Base-by-base conservation (phyloP, 1,284 basidiomycete genomes). In the Microbotryomycetes sp. region DNA sequence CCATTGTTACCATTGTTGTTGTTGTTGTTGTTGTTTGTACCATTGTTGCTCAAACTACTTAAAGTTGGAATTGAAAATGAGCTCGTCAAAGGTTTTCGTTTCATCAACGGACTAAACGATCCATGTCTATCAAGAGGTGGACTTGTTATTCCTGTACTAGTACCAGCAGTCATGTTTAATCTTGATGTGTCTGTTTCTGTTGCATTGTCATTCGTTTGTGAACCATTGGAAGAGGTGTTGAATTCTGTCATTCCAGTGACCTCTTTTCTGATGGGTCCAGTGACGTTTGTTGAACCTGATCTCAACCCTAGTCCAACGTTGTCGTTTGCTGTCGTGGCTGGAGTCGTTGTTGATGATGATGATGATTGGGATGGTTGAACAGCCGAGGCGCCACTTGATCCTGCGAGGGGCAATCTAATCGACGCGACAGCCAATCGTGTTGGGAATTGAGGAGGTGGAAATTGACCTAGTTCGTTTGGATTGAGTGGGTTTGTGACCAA, bases 341-440 rank as follows among this genome's bases (percentile, higher is more conserved):
- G n/a, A n/a, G n/a, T n/a, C n/a, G n/a, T n/a, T n/a, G n/a, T n/a
- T n/a, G n/a, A n/a, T n/a, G n/a, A n/a, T n/a, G n/a, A n/a, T n/a
- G n/a, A n/a, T n/a, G n/a, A n/a, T n/a, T n/a, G n/a, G n/a, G n/a
- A n/a, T n/a, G 28, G n/a, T 16, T 52, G n/a, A 79, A 72, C 7
- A 79, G 77, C 28, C 82, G 77, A 25, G 80, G 77, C 60, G 42
- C 46, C 19, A 50, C 46, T 30, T 50, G 63, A 6, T 58, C 63
- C 15, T 36, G 29, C 25, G 26, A 25, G 9, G 12, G 30, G 12
- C 22, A 52, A 28, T 30, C 30, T 23, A 23, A 52, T 29, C 26
- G 1, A 54, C 25, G 0, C 29, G 22, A 16, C 28, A n/a, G 7
- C 46, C 48, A 32, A 7, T 30, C 31, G 14, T 48, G 12, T 14